Base-by-base conservation (phyloP, 2,329 filamentous ascomycete species). In the Paracorniculantispora psalliotae region DNA sequence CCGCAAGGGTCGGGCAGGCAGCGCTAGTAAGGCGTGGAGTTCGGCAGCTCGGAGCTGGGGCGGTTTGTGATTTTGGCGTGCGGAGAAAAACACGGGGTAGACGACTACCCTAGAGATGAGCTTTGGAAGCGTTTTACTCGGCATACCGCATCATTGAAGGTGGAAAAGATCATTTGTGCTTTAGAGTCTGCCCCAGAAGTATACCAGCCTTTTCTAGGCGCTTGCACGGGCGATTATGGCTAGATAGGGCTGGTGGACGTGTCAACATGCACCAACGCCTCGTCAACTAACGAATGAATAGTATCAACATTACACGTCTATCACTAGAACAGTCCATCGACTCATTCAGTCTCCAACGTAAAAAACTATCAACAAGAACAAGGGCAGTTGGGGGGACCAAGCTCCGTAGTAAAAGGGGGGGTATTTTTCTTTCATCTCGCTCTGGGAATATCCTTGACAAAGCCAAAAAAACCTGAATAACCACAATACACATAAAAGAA, bases 371-470 rank as follows among this genome's bases (percentile, higher is more conserved):
- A 41, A 48, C 19, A 21, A 33, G 37, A 15, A 15, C 37, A 19
- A 19, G n/a, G 13, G 30, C 30, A 33, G 6, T 12, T 33, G 30
- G 30, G 28, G 50, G 28, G 21, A 26, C 30, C 41, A 43, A 43
- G 37, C 12, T 50, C 55, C 47, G 50, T n/a, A 25, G 26, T 41
- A 35, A 47, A 33, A 28, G 41, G 39, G 49, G 56, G 57, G 57
- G 56, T 52, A 53, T 59, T 52, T 43, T 53, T 47, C 44, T 44
- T 57, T 59, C 57, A 48, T 54, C 49, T 59, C 57, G 57, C 57
- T 59, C 57, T 59, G 57, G 50, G 43, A 59, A 59, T 33, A 59
- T 59, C 57, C 57, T 47, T 43, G 21, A 46, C 19, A 59, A 49
- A 53, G 41, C 49, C 49, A 48, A 48, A 53, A n/a, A 33, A 51